Evolutionary conservation across 768 basidiomycete genomes (phyloP), one percentile per base, ranked within the genome.

Genomic region (Lanmaoa pseudosensibilis): DNA sequence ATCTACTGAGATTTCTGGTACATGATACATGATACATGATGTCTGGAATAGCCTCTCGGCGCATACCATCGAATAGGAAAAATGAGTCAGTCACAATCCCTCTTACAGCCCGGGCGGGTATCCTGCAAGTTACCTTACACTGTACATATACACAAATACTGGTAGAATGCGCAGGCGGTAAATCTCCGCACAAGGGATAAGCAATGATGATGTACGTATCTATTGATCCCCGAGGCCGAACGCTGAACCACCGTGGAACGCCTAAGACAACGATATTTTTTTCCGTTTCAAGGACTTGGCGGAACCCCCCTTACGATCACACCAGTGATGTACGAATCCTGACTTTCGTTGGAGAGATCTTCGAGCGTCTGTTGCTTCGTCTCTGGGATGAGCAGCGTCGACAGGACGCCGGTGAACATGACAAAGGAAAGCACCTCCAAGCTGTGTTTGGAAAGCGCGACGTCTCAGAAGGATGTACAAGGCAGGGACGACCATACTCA

Each of bases 401-500:
- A 91, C 75, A 86, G 80, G 62, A 92, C 75, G 50, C 92, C 92
- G 1, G 88, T 91, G 54, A 91, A 74, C 90, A 92, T 92, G 79
- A 92, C 86, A 46, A 91, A 74, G 10, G 90, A 88, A 59, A 93
- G 88, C 58, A 90, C 82, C 69, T 91, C 81, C 38, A 94, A 71
- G 61, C 86, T 88, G 48, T 1, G 32, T 38, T 38, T 23, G 21
- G 18, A 27, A 27, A 30, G 32, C 11, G 5, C 18, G 10, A 44
- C 21, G 40, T 56, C 61, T 43, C 36, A 61, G 58, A 18, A 15
- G 39, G 15, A 25, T 3, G n/a, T 18, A 52, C 18, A 37, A 19
- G 23, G 54, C 13, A 41, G 33, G 39, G 34, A 38, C 47, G 40
- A 47, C 34, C 4, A 50, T 11, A 77, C 86, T 45, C 62, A 88